Percentiles rank a stretch among this genome's conserved stretches.
Conservation (phyloP, 805 yeast species). For the Candida argentea region DNA sequence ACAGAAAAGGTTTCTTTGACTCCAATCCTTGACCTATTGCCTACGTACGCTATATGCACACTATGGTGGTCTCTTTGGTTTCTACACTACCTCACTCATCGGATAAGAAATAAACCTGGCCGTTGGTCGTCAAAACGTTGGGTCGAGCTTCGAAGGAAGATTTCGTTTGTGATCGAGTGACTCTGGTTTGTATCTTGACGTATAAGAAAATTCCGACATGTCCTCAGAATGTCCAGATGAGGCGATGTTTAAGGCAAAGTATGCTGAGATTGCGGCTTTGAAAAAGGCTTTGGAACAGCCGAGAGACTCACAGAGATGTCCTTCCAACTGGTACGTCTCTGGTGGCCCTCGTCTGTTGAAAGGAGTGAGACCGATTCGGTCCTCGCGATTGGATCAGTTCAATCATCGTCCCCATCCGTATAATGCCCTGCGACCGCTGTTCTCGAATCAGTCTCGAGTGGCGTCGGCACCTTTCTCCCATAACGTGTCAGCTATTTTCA, state of each 20-base stretch:
- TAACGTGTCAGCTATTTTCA: slow-evolving; percentile 22
- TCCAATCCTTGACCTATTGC: too few relatives aligned
- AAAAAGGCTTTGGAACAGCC: slow-evolving; percentile 14
- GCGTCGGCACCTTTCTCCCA: slow-evolving; percentile 4
- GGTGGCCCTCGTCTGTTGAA: too few relatives aligned
- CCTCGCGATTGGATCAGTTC: too few relatives aligned
- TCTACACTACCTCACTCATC: too few relatives aligned
- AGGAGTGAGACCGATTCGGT: too few relatives aligned
- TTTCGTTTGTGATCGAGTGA: slow-evolving; percentile 1
- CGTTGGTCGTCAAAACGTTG: background rate
- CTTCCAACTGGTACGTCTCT: background rate
- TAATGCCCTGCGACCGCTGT: background rate
- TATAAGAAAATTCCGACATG: background rate
- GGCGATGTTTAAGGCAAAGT: background rate
- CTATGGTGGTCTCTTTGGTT: too few relatives aligned
- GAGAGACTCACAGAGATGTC: slow-evolving; percentile 1
- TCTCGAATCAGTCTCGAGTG: background rate
- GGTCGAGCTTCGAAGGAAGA: too few relatives aligned
- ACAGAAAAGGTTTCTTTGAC: too few relatives aligned
- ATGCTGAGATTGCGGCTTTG: slow-evolving; percentile 20
- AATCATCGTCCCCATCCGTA: too few relatives aligned
- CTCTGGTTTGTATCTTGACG: background rate
- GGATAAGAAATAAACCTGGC: too few relatives aligned
- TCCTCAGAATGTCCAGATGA: background rate
- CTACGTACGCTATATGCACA: too few relatives aligned